phyloP scores from a whole-genome alignment of 2,329 filamentous ascomycete genomes.

The Penicillium hordei region DNA sequence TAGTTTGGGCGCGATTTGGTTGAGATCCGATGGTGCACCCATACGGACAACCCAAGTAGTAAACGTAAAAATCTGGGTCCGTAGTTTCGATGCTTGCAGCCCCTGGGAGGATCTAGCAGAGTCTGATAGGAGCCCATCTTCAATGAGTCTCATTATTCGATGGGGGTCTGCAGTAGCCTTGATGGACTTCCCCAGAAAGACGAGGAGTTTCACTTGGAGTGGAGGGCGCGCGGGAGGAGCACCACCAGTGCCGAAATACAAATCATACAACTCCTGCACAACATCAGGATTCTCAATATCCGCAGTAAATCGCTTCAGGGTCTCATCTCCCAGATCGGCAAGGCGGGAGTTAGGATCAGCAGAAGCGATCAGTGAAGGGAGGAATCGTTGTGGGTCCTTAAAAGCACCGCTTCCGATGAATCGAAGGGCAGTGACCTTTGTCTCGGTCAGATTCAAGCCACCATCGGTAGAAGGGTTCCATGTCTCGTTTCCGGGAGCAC shows the following conservation, averaged over 20 bases:
- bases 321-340: conserved; percentile 80
- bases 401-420: conserved; percentile 86
- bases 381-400: conserved; percentile 74
- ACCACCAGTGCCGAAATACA: conserved; percentile 66
- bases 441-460: conserved; percentile 66
- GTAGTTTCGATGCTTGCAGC: conserved; percentile 74
- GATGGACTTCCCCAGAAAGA: conserved; percentile 73
- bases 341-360: conserved; percentile 79
- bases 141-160: conserved; percentile 67
- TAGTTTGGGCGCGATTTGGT: conserved; percentile 65
- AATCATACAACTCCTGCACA: conserved; percentile 65
- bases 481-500: conserved; percentile 46
- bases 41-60: conserved; percentile 82
- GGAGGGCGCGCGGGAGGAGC: conserved; percentile 59
- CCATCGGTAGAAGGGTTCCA: conserved; percentile 63
- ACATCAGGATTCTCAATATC: conserved; percentile 67
- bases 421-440: conserved; percentile 66
- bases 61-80: conserved; percentile 80
- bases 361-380: conserved; percentile 80
- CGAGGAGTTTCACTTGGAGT: conserved; percentile 74
- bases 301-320: conserved; percentile 73
- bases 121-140: conserved; percentile 59
- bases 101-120: conserved; percentile 52
- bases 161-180: conserved; percentile 68
- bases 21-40: conserved; percentile 61